Conservation (phyloP, 2,329 filamentous ascomycete genomes). For the Pseudogymnoascus sp. region DNA sequence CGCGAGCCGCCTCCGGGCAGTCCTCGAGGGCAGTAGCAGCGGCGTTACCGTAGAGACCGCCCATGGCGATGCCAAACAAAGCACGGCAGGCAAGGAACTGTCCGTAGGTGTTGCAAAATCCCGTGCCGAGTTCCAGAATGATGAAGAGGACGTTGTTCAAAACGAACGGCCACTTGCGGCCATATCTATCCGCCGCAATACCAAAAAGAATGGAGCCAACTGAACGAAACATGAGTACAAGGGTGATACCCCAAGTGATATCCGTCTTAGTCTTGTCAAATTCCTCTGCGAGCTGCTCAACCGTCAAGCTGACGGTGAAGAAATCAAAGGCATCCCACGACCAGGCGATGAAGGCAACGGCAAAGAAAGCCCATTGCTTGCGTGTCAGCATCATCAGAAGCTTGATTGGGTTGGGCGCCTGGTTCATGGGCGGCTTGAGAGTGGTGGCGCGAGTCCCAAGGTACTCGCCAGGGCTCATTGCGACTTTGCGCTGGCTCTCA, state of each 20-base stretch:
- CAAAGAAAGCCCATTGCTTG: slow-evolving; percentile 66
- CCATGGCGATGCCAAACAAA: slow-evolving; percentile 75
- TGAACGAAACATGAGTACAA: slow-evolving; percentile 66
- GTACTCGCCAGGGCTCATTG: slow-evolving; percentile 32
- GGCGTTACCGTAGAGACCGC: slow-evolving; percentile 69
- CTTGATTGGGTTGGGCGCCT: slow-evolving; percentile 60
- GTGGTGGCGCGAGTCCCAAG: slow-evolving; percentile 43
- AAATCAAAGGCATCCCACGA: slow-evolving; percentile 79
- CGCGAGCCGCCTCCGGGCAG: slow-evolving; percentile 42
- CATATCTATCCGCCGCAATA: slow-evolving; percentile 68
- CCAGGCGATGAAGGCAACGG: slow-evolving; percentile 68
- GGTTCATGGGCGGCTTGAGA: slow-evolving; percentile 51
- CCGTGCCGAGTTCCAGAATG: slow-evolving; percentile 62
- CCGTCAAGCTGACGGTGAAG: slow-evolving; percentile 71
- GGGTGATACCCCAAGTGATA: slow-evolving; percentile 65
- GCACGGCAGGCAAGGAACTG: slow-evolving; percentile 64
- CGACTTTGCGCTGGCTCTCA: neutral
- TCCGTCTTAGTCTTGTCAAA: slow-evolving; percentile 53
- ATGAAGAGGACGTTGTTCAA: slow-evolving; percentile 67
- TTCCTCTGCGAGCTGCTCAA: slow-evolving; percentile 56
- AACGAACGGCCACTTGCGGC: slow-evolving; percentile 73
- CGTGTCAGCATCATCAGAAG: slow-evolving; percentile 55
- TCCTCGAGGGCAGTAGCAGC: slow-evolving; percentile 70
- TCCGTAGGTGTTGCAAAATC: slow-evolving; percentile 60
- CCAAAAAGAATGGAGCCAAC: slow-evolving; percentile 70